Evolutionary conservation across 2,329 filamentous ascomycete species (phyloP).

Genomic region (Neospermospora avenae): DNA sequence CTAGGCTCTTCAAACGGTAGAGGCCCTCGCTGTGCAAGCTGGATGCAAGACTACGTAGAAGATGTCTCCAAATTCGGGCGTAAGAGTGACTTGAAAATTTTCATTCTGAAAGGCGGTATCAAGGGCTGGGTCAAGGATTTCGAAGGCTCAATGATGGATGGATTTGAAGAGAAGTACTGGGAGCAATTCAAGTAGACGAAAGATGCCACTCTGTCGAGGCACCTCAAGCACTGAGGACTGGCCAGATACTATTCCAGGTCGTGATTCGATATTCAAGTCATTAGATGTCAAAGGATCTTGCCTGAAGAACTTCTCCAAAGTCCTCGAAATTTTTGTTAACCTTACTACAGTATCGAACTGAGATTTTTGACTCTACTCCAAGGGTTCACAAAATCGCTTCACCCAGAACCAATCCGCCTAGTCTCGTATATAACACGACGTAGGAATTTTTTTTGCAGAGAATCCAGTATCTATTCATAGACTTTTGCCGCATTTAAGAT

Average conservation of each 20-base stretch:
- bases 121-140: slow-evolving; percentile 53
- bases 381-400: no score
- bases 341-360: no score
- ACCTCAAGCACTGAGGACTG: no score
- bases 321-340: no score
- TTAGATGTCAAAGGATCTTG: no score
- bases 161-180: slow-evolving; percentile 44
- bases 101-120: slow-evolving; percentile 50
- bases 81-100: slow-evolving; percentile 43
- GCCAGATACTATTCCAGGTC: no score
- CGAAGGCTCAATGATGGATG: slow-evolving; percentile 46
- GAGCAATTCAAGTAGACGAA: slow-evolving; percentile 28
- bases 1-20: slow-evolving; percentile 49
- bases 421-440: background rate
- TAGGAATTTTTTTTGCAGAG: background rate
- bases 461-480: slow-evolving; percentile 18
- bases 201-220: background rate
- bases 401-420: no score
- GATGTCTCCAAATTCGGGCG: slow-evolving; percentile 39
- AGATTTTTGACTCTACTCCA: no score
- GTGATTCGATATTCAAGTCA: no score
- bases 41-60: slow-evolving; percentile 55
- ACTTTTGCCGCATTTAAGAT: slow-evolving; percentile 23
- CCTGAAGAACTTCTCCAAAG: no score
- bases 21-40: slow-evolving; percentile 50